A percentile compares a stretch with the other conserved stretches of the same genome.
phyloP scores from a whole-genome alignment of 176 grass and related monocot genomes.

The Phoenix roebelenii region DNA sequence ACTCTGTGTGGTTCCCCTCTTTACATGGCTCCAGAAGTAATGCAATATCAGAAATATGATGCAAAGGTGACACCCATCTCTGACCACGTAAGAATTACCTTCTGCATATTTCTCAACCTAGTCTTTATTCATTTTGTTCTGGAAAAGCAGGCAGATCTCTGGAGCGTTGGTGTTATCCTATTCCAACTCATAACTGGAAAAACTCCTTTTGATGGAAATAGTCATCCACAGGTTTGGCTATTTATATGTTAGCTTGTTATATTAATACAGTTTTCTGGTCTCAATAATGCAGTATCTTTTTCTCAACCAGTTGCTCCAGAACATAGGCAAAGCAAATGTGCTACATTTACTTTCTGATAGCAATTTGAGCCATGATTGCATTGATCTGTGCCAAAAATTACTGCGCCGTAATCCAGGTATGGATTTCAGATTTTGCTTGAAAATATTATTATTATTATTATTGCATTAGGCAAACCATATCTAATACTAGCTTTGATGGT shows the following conservation, averaged over 20 bases:
- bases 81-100: constrained; percentile 8
- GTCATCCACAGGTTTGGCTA: constrained; percentile 66
- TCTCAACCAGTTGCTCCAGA: constrained; percentile 54
- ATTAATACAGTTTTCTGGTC: no score
- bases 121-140: constrained; percentile 19
- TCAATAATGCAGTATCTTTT: no score
- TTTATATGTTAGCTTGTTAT: constrained; percentile 13
- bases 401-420: constrained; percentile 73
- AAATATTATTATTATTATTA: not conserved
- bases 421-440: constrained; percentile 6
- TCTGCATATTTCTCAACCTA: constrained; percentile 12
- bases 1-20: constrained; percentile 97
- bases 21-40: constrained; percentile 99
- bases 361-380: constrained; percentile 56
- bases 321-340: constrained; percentile 60
- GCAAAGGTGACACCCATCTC: constrained; percentile 56
- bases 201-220: constrained; percentile 85
- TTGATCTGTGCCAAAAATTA: constrained; percentile 89
- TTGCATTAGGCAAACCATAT: not conserved
- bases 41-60: constrained; percentile 94
- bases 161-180: constrained; percentile 94
- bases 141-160: constrained; percentile 91
- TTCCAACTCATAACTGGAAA: constrained; percentile 91
- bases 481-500: no score
- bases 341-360: constrained; percentile 55